Base-by-base conservation (phyloP, 768 basidiomycete genomes). In the Suillus fuscotomentosus region DNA sequence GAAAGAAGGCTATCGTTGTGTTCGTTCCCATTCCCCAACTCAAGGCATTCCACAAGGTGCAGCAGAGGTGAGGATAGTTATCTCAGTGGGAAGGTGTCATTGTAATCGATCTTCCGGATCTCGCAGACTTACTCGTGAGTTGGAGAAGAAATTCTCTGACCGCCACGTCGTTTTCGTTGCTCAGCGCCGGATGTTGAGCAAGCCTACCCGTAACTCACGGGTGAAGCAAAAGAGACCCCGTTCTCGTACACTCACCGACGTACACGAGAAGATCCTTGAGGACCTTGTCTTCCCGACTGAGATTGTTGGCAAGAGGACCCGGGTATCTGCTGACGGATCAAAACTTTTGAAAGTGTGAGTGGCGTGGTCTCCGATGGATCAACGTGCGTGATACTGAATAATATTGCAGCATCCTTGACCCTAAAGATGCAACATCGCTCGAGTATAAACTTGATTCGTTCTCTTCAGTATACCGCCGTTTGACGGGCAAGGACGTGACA, bases 361-460 rank as follows among this genome's bases (percentile, higher is more conserved):
- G 36, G 24, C 60, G 36, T 62, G 20, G 36, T 56, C 60, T 24
- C 22, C 17, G 10, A 13, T 27, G 60, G 14, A 47, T 64, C 36
- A 7, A 20, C 17, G 42, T 62, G 36, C 7, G 10, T 10, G 63
- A 60, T 65, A 60, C 71, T 75, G 60, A 75, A 50, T 56, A 41
- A 65, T 60, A 57, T 38, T 22, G 38, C 65, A 99, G 97, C 70
- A 91, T 95, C 85, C 91, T 99, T 70, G 97, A 99, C 85, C 84
- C 94, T 69, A 99, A 99, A 80, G 97, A 99, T 76, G 88, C 95
- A 63, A 99, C 95, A 77, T 92, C 94, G 73, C 86, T 99, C 76
- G 97, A 99, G 85, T 98, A 99, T 91, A 99, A 99, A 87, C 87
- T 99, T 72, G 97, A 99, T 83, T 97, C 96, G 68, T 99, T 99